Conservation (phyloP, 805 yeast genomes). For the Lipomyces sp. region DNA sequence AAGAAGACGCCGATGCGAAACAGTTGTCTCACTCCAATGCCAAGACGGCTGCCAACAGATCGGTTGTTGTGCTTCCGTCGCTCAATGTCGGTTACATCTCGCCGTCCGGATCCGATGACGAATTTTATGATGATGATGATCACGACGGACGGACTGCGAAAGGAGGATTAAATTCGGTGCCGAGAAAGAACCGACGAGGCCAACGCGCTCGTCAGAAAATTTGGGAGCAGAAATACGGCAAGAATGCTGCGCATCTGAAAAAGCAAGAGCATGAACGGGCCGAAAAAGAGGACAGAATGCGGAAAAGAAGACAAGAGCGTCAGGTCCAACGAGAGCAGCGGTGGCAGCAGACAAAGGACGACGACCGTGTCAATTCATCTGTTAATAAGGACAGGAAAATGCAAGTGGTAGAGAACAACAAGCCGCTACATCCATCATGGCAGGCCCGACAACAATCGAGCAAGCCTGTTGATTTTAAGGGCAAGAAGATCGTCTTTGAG, state of each 20-base stretch:
- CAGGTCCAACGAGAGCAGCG: constrained; percentile 11
- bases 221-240: constrained; percentile 92
- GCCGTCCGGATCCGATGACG: constrained; percentile 68
- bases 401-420: constrained; percentile 34
- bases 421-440: constrained; percentile 94
- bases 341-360: constrained; percentile 12
- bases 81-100: constrained; percentile 82
- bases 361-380: background rate
- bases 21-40: constrained; percentile 16
- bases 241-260: constrained; percentile 78
- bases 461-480: constrained; percentile 67
- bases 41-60: constrained; percentile 9
- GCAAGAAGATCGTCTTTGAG: constrained; percentile 84
- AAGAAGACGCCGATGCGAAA: background rate
- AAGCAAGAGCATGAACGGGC: constrained; percentile 61
- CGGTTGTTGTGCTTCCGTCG: constrained; percentile 59
- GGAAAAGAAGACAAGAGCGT: constrained; percentile 18
- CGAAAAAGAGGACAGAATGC: constrained; percentile 66
- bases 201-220: constrained; percentile 96
- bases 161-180: constrained; percentile 38
- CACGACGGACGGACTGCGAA: background rate
- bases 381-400: constrained; percentile 8
- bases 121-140: constrained; percentile 34
- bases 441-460: constrained; percentile 76
- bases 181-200: constrained; percentile 88